A percentile compares a stretch with the other conserved stretches of the same genome.
Evolutionary conservation across 805 yeast species (phyloP).

Genomic region (Groenewaldozyma salmanticensis): DNA sequence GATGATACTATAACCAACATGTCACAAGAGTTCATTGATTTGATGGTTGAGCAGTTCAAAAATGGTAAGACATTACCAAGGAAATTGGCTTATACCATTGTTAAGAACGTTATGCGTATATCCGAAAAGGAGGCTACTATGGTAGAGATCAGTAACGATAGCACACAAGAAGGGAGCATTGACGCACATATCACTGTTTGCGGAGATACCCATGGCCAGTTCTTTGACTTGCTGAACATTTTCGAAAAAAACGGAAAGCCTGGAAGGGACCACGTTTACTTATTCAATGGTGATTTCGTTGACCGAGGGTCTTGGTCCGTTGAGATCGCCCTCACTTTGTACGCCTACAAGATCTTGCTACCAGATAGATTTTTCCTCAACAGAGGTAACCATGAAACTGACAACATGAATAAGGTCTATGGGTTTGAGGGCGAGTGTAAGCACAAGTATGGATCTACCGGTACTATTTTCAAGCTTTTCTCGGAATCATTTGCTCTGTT

Average conservation of each 20-base stretch:
- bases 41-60: conserved; percentile 63
- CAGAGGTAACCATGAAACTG: conserved; percentile 95
- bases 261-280: conserved; percentile 52
- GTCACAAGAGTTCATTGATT: conserved; percentile 45
- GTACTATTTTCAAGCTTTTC: conserved; percentile 70
- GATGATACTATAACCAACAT: conserved; percentile 33
- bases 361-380: conserved; percentile 68
- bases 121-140: conserved; percentile 60
- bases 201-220: conserved; percentile 98
- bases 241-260: conserved; percentile 71
- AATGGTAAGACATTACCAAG: conserved; percentile 68
- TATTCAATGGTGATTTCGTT: conserved; percentile 96
- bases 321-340: conserved; percentile 80
- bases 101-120: conserved; percentile 58
- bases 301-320: conserved; percentile 98
- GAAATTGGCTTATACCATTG: conserved; percentile 71
- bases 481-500: conserved; percentile 76
- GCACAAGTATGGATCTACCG: conserved; percentile 58
- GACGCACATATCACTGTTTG: conserved; percentile 63
- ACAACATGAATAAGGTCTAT: conserved; percentile 91
- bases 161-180: neutral
- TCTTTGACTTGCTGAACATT: conserved; percentile 76
- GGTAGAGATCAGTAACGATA: conserved; percentile 47
- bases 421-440: conserved; percentile 96
- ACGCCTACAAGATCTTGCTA: conserved; percentile 63